A percentile compares a stretch with the other conserved stretches of the same genome.
Evolutionary conservation across 2,329 filamentous ascomycete genomes (phyloP).

Genomic region (Thielaviopsis euricoi): DNA sequence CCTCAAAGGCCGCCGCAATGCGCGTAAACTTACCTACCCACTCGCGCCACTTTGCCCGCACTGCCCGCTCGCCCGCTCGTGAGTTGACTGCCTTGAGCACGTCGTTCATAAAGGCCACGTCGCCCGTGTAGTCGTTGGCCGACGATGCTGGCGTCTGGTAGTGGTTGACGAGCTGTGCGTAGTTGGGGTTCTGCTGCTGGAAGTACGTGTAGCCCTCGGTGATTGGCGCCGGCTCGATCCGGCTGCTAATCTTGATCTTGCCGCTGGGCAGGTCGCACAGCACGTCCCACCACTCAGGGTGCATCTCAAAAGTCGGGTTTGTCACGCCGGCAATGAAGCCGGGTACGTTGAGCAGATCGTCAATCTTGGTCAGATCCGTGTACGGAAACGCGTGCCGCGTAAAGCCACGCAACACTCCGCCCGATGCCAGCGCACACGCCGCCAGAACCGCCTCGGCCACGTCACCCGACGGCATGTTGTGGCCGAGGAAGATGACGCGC

Average conservation of each 20-base stretch:
- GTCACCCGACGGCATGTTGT: slow-evolving; percentile 88
- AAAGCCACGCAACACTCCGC: slow-evolving; percentile 82
- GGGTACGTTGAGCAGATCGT: slow-evolving; percentile 86
- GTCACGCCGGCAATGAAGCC: slow-evolving; percentile 97
- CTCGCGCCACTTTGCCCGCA: slow-evolving; percentile 81
- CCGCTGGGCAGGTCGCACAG: slow-evolving; percentile 86
- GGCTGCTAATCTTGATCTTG: slow-evolving; percentile 83
- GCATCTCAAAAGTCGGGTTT: slow-evolving; percentile 87
- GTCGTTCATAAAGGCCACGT: slow-evolving; percentile 75
- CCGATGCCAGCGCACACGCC: slow-evolving; percentile 86
- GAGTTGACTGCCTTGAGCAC: slow-evolving; percentile 70
- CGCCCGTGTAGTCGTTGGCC: slow-evolving; percentile 59
- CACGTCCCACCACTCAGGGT: slow-evolving; percentile 96
- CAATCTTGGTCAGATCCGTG: slow-evolving; percentile 93
- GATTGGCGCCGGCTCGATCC: slow-evolving; percentile 61
- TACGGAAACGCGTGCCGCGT: slow-evolving; percentile 95
- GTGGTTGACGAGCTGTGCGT: slow-evolving; percentile 28
- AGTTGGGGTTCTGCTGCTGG: slow-evolving; percentile 56
- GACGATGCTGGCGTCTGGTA: slow-evolving; percentile 24
- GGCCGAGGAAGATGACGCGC: slow-evolving; percentile 84
- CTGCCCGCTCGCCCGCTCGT: slow-evolving; percentile 74
- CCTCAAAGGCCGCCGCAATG: slow-evolving; percentile 85
- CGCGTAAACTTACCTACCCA: slow-evolving; percentile 93
- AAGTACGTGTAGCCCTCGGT: slow-evolving; percentile 82
- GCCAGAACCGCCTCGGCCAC: slow-evolving; percentile 96